phyloP scores from a whole-genome alignment of 1,139 yeast genomes.

The Blastobotrys capitulatus region DNA sequence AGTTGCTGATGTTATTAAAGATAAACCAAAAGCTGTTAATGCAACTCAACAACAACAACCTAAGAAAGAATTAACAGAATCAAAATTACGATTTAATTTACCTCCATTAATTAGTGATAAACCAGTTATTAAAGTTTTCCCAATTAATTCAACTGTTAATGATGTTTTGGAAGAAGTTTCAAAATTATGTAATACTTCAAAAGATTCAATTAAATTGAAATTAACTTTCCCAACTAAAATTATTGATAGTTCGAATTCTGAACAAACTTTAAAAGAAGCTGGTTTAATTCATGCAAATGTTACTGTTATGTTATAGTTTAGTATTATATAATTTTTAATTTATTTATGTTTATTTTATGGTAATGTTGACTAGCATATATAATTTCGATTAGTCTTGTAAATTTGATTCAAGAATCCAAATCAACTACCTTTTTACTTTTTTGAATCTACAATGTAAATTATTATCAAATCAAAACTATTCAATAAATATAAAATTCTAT shows the following conservation, averaged over 20 bases:
- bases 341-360: background rate
- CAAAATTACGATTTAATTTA: slow-evolving; percentile 31
- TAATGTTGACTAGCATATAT: too few species aligned
- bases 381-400: too few species aligned
- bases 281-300: slow-evolving; percentile 30
- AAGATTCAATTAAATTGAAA: slow-evolving; percentile 22
- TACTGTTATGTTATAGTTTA: slow-evolving; percentile 15
- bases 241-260: slow-evolving; percentile 22
- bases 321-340: background rate
- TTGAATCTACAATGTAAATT: too few species aligned
- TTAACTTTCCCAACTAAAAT: slow-evolving; percentile 34
- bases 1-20: background rate
- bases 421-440: too few species aligned
- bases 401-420: too few species aligned
- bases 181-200: slow-evolving; percentile 22
- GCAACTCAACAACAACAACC: slow-evolving; percentile 12
- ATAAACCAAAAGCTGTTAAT: background rate
- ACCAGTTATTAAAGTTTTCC: slow-evolving; percentile 27
- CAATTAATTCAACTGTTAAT: slow-evolving; percentile 28
- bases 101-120: slow-evolving; percentile 21
- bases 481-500: too few species aligned
- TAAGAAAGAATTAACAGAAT: slow-evolving; percentile 23
- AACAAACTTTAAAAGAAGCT: slow-evolving; percentile 27
- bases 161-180: slow-evolving; percentile 30
- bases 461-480: too few species aligned